Evolutionary conservation across 2,329 filamentous ascomycete genomes (phyloP).

Genomic region (Sclerotinia sclerotiorum): DNA sequence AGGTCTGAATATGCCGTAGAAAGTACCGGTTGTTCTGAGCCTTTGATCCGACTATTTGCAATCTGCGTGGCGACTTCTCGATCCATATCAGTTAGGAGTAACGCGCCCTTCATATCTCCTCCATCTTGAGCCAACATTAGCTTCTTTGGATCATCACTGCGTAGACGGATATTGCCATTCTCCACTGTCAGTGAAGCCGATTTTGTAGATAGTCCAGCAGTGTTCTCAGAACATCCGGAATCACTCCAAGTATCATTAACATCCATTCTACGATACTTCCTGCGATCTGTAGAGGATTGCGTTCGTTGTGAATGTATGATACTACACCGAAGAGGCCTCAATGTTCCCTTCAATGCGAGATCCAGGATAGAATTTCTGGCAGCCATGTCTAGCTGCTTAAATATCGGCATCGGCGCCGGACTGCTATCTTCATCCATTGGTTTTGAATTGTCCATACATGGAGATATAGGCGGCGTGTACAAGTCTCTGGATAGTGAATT

Average conservation of each 20-base stretch:
- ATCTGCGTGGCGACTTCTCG: neutral
- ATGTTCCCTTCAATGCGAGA: neutral
- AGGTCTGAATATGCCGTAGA: neutral
- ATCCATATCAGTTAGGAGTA: neutral
- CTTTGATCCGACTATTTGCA: neutral
- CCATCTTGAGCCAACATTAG: neutral
- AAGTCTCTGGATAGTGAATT: neutral
- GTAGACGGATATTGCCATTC: neutral
- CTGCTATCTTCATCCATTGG: neutral
- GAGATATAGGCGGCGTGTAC: neutral
- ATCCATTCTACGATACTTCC: neutral
- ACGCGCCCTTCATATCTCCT: neutral
- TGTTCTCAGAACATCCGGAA: neutral
- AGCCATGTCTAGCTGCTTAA: neutral
- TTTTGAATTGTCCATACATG: neutral
- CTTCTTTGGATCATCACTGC: neutral
- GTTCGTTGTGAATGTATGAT: conserved; percentile 1
- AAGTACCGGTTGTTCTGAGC: neutral
- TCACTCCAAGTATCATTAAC: neutral
- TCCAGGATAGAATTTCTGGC: neutral
- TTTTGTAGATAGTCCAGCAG: neutral
- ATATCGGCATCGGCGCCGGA: neutral
- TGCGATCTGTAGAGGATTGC: neutral
- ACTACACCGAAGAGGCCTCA: neutral
- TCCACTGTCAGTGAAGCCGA: neutral